These are phyloP conservation scores for Chloranthus sessilifolius DNA, from an alignment of 164 flowering plant species.

Conservation along the genomic window DNA sequence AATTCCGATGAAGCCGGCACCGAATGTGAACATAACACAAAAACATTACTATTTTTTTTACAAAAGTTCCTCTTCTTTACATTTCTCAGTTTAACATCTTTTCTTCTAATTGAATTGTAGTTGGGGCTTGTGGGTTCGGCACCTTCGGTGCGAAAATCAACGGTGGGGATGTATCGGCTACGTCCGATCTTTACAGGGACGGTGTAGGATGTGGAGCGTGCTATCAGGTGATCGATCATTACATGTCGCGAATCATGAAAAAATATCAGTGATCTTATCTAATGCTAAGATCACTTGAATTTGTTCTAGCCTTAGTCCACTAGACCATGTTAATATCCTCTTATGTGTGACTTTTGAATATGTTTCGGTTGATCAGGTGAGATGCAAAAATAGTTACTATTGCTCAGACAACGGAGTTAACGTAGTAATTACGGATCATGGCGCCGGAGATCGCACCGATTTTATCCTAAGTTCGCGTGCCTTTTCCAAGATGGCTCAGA, in stretches of 20 bases:
- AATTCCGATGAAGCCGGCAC: conserved; percentile 66
- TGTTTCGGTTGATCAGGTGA: conserved; percentile 38
- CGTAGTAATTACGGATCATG: conserved; percentile 69
- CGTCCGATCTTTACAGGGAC: conserved; percentile 60
- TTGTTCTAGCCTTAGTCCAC: too few species aligned
- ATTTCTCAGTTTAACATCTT: neutral
- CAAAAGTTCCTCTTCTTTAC: neutral
- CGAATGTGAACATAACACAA: conserved; percentile 34
- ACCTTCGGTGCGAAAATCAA: conserved; percentile 76
- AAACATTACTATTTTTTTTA: neutral
- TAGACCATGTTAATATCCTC: too few species aligned
- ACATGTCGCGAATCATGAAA: too few species aligned
- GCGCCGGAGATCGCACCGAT: conserved; percentile 53
- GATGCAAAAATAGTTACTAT: conserved; percentile 54
- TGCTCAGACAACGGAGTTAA: conserved; percentile 80
- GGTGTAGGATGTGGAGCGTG: conserved; percentile 94
- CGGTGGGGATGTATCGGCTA: conserved; percentile 83
- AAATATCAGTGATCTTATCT: neutral
- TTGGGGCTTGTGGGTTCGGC: conserved; percentile 73
- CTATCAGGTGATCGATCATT: conserved; percentile 66
- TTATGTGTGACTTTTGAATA: too few species aligned
- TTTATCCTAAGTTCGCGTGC: conserved; percentile 70
- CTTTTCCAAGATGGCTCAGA: conserved; percentile 62
- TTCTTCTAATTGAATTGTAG: conserved; percentile 27
- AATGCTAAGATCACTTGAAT: neutral